These are phyloP conservation scores for Abortiporus biennis DNA, from an alignment of 1,284 basidiomycete species.

Conservation along the genomic window DNA sequence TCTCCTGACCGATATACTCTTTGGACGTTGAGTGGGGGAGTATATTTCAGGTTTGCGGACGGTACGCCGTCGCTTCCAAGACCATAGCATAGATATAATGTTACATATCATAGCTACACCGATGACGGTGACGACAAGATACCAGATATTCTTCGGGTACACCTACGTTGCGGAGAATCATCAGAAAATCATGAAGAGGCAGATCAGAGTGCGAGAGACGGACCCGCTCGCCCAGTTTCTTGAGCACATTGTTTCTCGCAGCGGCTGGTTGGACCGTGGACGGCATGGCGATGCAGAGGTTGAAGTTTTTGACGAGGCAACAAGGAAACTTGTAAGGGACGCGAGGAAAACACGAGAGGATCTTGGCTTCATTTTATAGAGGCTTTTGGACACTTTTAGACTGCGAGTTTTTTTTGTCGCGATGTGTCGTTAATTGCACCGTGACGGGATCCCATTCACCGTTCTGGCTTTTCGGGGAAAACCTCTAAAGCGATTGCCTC, in stretches of 20 bases:
- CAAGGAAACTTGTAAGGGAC: too few species aligned
- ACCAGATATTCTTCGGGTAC: conserved; percentile 21
- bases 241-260: conserved; percentile 5
- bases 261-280: conserved; percentile 5
- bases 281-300: conserved; percentile 5
- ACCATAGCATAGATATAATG: conserved; percentile 17
- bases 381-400: too few species aligned
- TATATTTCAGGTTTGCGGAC: neutral
- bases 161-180: conserved; percentile 13
- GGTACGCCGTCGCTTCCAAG: conserved; percentile 13
- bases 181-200: neutral
- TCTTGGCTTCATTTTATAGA: too few species aligned
- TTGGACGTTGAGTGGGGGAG: conserved; percentile 1
- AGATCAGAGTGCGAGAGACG: neutral
- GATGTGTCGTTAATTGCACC: too few species aligned
- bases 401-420: too few species aligned
- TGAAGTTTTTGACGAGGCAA: too few species aligned
- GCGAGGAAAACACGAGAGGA: too few species aligned
- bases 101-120: conserved; percentile 17
- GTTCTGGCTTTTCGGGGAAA: too few species aligned
- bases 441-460: too few species aligned
- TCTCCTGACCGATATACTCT: conserved; percentile 11
- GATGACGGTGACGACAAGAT: conserved; percentile 15
- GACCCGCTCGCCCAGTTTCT: conserved; percentile 8
- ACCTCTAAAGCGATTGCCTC: too few species aligned